Percentiles rank a stretch among this genome's conserved stretches.
These are phyloP conservation scores for Nannizziopsis arthrosporioides DNA, from an alignment of 2,329 filamentous ascomycete genomes.

Conservation along the genomic window DNA sequence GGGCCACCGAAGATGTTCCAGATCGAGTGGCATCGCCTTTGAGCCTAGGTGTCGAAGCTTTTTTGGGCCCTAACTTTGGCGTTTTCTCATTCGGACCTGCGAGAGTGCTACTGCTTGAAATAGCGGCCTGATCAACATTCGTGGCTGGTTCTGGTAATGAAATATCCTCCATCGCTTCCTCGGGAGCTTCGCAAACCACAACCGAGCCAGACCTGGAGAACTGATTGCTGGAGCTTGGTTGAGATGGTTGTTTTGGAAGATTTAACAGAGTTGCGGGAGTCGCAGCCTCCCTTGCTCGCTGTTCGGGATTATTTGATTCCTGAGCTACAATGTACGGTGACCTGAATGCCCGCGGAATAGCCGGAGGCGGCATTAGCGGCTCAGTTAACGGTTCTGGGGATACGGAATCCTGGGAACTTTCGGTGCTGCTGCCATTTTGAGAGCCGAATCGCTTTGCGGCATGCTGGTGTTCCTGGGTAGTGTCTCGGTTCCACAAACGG, in stretches of 20 bases:
- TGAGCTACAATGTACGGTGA: slow-evolving; percentile 32
- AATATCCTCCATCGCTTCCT: slow-evolving; percentile 51
- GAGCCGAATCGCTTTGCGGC: slow-evolving; percentile 18
- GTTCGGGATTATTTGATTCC: slow-evolving; percentile 17
- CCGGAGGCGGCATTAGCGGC: slow-evolving; percentile 40
- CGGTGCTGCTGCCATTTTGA: slow-evolving; percentile 30
- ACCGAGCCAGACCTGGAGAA: slow-evolving; percentile 27
- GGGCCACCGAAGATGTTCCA: slow-evolving; percentile 29
- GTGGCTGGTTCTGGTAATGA: slow-evolving; percentile 61
- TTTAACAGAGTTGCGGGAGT: slow-evolving; percentile 85
- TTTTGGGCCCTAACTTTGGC: slow-evolving; percentile 51
- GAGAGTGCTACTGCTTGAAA: slow-evolving; percentile 27
- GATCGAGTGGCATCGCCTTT: slow-evolving; percentile 21
- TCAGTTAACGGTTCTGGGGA: slow-evolving; percentile 41
- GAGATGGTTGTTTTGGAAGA: slow-evolving; percentile 42
- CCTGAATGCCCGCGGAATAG: slow-evolving; percentile 32
- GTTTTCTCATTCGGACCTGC: slow-evolving; percentile 43
- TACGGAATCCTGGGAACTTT: slow-evolving; percentile 39
- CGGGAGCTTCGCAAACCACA: slow-evolving; percentile 36
- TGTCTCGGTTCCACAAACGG: slow-evolving; percentile 11
- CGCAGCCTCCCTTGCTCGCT: slow-evolving; percentile 47
- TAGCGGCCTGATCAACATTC: slow-evolving; percentile 39
- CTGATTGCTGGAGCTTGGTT: slow-evolving; percentile 29
- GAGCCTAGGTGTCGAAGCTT: slow-evolving; percentile 41
- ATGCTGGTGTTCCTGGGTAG: slow-evolving; percentile 16